A percentile compares a stretch with the other conserved stretches of the same genome.
Evolutionary conservation across 176 grass and related monocot species (phyloP).

Genomic region (Canna indica): DNA sequence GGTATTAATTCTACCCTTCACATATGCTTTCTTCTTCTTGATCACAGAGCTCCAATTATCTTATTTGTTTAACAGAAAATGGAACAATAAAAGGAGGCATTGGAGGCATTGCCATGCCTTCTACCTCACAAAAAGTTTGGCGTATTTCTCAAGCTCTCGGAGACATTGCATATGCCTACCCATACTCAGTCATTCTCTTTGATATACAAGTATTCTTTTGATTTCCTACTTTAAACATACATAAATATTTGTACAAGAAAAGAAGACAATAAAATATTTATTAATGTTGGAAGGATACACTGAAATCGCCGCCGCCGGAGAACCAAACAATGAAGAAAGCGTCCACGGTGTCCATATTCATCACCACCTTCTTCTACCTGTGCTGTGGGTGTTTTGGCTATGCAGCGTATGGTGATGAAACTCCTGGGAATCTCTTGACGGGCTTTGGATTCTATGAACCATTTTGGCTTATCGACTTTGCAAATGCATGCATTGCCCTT

Average conservation of each 20-base stretch:
- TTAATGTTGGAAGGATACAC: slow-evolving; percentile 35
- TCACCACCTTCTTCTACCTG: slow-evolving; percentile 84
- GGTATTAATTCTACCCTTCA: slow-evolving; percentile 18
- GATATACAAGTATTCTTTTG: slow-evolving; percentile 44
- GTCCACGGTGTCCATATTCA: slow-evolving; percentile 40
- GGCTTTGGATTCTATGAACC: slow-evolving; percentile 67
- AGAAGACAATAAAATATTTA: too few relatives aligned
- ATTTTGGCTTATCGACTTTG: slow-evolving; percentile 74
- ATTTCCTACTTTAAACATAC: too few relatives aligned
- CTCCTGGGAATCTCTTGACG: slow-evolving; percentile 69
- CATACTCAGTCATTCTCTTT: slow-evolving; percentile 52
- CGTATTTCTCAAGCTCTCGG: slow-evolving; percentile 57
- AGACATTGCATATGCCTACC: slow-evolving; percentile 53
- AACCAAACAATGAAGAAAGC: slow-evolving; percentile 84
- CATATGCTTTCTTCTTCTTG: not conserved
- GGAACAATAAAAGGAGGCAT: slow-evolving; percentile 57
- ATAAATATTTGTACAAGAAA: too few relatives aligned
- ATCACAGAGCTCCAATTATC: not conserved
- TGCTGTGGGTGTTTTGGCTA: slow-evolving; percentile 86
- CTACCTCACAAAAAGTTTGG: slow-evolving; percentile 37
- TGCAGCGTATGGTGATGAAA: slow-evolving; percentile 57
- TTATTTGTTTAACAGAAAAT: slow-evolving; percentile 29
- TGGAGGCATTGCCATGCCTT: slow-evolving; percentile 32
- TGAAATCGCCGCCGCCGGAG: slow-evolving; percentile 57
- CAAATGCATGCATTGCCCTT: slow-evolving; percentile 63